phyloP scores from a whole-genome alignment of 257 asterid genomes.

The Linderniella brevidens region DNA sequence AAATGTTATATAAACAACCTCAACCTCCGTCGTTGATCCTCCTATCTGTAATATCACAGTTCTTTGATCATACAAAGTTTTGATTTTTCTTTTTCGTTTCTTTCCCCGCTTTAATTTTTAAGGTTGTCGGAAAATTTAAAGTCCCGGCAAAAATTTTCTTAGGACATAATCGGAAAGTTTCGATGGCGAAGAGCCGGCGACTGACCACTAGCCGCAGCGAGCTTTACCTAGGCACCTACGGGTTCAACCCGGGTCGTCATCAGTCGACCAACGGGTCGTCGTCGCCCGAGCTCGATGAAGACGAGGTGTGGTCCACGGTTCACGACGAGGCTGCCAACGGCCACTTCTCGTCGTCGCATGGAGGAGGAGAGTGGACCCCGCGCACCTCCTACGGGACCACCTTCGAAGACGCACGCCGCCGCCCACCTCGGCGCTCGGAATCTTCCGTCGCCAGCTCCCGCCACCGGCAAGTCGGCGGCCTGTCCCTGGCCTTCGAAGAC shows the following conservation, averaged over 20 bases:
- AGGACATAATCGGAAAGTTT: no score
- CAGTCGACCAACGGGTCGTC: constrained; percentile 15
- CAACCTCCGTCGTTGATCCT: constrained; percentile 2
- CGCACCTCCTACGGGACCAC: constrained; percentile 24
- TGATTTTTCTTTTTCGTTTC: no score
- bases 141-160: no score
- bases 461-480: constrained; percentile 35
- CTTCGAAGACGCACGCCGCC: constrained; percentile 19
- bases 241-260: constrained; percentile 20
- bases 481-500: constrained; percentile 63
- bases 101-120: no score
- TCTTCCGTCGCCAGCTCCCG: constrained; percentile 1
- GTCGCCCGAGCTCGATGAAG: constrained; percentile 41
- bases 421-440: constrained; percentile 13
- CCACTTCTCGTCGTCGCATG: no score
- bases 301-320: constrained; percentile 56
- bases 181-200: constrained; percentile 61
- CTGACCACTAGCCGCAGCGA: constrained; percentile 50
- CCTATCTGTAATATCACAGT: no score
- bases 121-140: no score
- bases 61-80: no score
- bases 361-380: constrained; percentile 50
- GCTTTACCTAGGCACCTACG: constrained; percentile 29
- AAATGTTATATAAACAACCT: constrained; percentile 33
- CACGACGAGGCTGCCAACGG: constrained; percentile 26